phyloP scores from a whole-genome alignment of 2,329 filamentous ascomycete genomes.

The Zymoseptoria ardabiliae region DNA sequence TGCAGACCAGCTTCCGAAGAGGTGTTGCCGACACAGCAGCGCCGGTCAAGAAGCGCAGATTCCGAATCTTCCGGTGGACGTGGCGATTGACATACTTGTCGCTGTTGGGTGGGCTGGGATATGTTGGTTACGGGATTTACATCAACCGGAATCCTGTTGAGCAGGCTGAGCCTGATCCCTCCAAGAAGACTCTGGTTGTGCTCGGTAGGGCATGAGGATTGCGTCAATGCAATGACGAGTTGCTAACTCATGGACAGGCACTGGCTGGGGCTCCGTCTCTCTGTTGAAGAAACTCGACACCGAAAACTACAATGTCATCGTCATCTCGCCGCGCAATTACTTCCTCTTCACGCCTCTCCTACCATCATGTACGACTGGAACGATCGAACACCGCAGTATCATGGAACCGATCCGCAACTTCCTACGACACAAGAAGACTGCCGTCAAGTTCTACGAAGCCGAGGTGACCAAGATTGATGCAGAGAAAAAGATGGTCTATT shows the following conservation, averaged over 20 bases:
- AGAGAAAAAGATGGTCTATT: slow-evolving; percentile 77
- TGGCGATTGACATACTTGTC: slow-evolving; percentile 80
- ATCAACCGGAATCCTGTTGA: slow-evolving; percentile 71
- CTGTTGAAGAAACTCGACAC: slow-evolving; percentile 98
- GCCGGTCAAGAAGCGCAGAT: slow-evolving; percentile 45
- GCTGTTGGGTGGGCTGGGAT: slow-evolving; percentile 59
- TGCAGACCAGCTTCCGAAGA: slow-evolving; percentile 22
- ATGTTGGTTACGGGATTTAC: slow-evolving; percentile 75
- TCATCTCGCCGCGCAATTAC: slow-evolving; percentile 97
- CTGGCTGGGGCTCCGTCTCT: slow-evolving; percentile 92
- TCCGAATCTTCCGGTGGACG: slow-evolving; percentile 67
- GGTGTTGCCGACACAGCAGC: slow-evolving; percentile 29
- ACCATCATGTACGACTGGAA: slow-evolving; percentile 93
- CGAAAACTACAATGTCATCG: slow-evolving; percentile 92
- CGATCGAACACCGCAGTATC: slow-evolving; percentile 97
- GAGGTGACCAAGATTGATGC: slow-evolving; percentile 94
- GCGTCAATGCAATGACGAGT: background rate
- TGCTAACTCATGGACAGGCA: slow-evolving; percentile 51
- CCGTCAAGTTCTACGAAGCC: slow-evolving; percentile 95
- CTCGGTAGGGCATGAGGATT: slow-evolving; percentile 55
- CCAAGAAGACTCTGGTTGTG: slow-evolving; percentile 94
- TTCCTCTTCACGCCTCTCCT: slow-evolving; percentile 98
- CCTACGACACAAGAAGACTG: slow-evolving; percentile 85
- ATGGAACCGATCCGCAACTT: slow-evolving; percentile 99
- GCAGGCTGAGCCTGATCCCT: slow-evolving; percentile 70